phyloP scores from a whole-genome alignment of 1,284 basidiomycete genomes.

The Agaricales sp. region DNA sequence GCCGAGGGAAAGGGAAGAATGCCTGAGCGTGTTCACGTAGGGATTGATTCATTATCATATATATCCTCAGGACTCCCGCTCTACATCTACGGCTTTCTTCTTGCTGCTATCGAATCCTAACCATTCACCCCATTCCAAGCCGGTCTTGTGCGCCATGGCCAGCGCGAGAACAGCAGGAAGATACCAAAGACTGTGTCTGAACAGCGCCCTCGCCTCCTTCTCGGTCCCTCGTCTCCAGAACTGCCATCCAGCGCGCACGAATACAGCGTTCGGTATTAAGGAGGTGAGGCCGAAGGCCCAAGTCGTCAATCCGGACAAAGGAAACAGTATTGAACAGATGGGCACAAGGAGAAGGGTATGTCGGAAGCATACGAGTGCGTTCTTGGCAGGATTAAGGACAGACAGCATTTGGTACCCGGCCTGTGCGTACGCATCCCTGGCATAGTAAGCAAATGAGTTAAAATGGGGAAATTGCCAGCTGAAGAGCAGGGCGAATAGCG shows the following conservation, averaged over 20 bases:
- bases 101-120: constrained; percentile 22
- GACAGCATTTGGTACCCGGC: constrained; percentile 94
- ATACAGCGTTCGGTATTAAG: constrained; percentile 68
- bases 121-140: constrained; percentile 64
- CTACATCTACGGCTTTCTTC: constrained; percentile 7
- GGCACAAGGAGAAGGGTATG: constrained; percentile 78
- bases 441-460: constrained; percentile 84
- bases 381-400: constrained; percentile 72
- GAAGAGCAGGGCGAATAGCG: constrained; percentile 77
- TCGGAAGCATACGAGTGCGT: constrained; percentile 79
- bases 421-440: constrained; percentile 85
- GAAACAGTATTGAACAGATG: constrained; percentile 73
- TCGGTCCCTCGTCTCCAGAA: constrained; percentile 77
- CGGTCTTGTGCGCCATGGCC: constrained; percentile 92
- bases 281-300: constrained; percentile 80
- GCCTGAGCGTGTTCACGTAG: neutral
- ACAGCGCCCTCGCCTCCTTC: constrained; percentile 70
- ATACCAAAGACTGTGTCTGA: constrained; percentile 86
- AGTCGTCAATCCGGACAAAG: constrained; percentile 80
- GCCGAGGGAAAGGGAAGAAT: constrained; percentile 27
- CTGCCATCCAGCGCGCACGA: constrained; percentile 58
- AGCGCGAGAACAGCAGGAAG: constrained; percentile 83
- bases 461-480: constrained; percentile 99
- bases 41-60: neutral
- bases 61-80: neutral